A percentile compares a stretch with the other conserved stretches of the same genome.
These are phyloP conservation scores for Colletotrichum godetiae DNA, from an alignment of 2,329 filamentous ascomycete genomes.

Conservation along the genomic window DNA sequence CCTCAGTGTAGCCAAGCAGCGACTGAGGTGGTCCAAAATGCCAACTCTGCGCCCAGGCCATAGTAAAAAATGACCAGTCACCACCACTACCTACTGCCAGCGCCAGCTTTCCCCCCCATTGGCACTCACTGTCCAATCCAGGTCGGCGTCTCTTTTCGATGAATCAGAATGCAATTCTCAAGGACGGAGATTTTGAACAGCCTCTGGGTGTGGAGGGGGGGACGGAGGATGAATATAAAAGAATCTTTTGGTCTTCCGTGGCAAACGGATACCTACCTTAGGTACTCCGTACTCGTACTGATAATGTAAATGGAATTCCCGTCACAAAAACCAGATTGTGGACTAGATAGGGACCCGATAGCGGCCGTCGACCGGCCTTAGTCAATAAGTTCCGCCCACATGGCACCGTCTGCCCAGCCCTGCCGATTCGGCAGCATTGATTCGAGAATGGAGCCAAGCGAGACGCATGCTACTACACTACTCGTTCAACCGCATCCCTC, in stretches of 20 bases:
- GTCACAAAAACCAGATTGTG: background rate
- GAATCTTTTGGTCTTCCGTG: background rate
- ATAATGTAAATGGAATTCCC: background rate
- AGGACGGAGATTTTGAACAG: background rate
- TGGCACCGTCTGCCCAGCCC: conserved; percentile 2
- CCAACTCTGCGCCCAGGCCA: conserved; percentile 17
- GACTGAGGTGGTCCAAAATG: no score
- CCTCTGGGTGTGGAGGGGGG: background rate
- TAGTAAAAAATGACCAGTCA: conserved; percentile 34
- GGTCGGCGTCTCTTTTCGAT: background rate
- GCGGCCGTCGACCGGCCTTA: background rate
- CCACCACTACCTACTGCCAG: background rate
- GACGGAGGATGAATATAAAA: background rate
- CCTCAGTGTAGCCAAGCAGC: background rate
- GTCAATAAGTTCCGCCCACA: conserved; percentile 14
- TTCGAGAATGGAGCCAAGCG: background rate
- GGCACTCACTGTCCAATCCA: background rate
- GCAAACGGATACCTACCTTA: no score
- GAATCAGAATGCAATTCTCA: background rate
- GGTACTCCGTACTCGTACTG: background rate
- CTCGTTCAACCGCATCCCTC: background rate
- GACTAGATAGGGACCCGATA: conserved; percentile 7
- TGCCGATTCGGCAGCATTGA: background rate
- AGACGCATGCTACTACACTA: background rate
- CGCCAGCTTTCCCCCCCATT: background rate